Base-by-base conservation (phyloP, 164 flowering plant species). In the Tinospora cordifolia region DNA sequence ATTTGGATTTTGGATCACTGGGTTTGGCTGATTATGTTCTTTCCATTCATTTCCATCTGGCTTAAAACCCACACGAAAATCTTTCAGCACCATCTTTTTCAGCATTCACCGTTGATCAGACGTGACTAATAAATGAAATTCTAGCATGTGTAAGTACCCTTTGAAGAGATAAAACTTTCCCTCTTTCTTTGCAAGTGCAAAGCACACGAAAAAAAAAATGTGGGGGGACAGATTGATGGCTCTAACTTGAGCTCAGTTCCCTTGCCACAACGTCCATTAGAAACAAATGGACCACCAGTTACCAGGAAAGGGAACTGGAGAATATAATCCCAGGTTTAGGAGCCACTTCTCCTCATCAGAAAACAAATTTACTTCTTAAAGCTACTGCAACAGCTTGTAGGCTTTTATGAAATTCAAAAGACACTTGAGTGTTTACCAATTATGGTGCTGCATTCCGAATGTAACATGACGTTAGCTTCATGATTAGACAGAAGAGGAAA, bases 321-420 rank as follows among this genome's bases (percentile, higher is more conserved):
- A 21, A 54, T n/a, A 54, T 54, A 25, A 54, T 54, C 60, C 60
- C 60, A n/a, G 24, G 60, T 54, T 54, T 54, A 54, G 60, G 24
- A 14, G 60, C 9, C 60, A 54, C n/a, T 54, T 54, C 60, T 19
- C 3, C 60, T 4, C 10, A 54, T 17, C 60, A 8, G 22, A 6
- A 54, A 44, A 54, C 60, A 54, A 54, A 54, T 54, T 30, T 8
- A 8, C 24, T 19, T 21, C n/a, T 54, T 21, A 54, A 54, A 54
- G 60, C 22, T 54, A 4, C 54, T 19, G 19, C 54, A 8, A 47
- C 60, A 54, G 25, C 4, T 30, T 30, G 4, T 30, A 30, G 36
- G 36, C 36, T 30, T 30, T 30, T 30, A 30, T 1, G 2, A 4
- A 30, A 54, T 21, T 54, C 60, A 54, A 54, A 54, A 54, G 60